Evolutionary conservation across 768 basidiomycete species (phyloP), one percentile per base, ranked within the genome.

Genomic region (Serpula lacrymans): DNA sequence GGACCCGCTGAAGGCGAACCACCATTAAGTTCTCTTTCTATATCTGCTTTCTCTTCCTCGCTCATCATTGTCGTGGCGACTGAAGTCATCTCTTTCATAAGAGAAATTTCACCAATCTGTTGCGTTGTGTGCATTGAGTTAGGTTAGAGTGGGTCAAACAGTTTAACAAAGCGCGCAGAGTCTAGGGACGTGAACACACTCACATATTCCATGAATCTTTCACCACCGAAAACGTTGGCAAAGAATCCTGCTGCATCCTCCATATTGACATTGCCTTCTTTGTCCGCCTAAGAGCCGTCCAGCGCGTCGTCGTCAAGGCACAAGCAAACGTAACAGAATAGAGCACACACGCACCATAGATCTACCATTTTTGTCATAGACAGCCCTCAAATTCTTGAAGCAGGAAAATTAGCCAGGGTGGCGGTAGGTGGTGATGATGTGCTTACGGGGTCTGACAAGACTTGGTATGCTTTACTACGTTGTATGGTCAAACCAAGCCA

Each of bases 361-460:
- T 64, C 88, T 90, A 31, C 96, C 96, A 69, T 95, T 85, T 70
- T 91, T 92, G 63, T 99, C 93, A 56, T 99, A 99, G 16, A 92
- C 86, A 0, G 80, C 78, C 32, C 95, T 80, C 31, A 86, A 62
- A 68, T 98, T 89, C 77, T 88, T n/a, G n/a, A n/a, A n/a, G n/a
- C n/a, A n/a, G n/a, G n/a, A n/a, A n/a, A n/a, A n/a, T n/a, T n/a
- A n/a, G n/a, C n/a, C n/a, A n/a, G n/a, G 39, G 26, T n/a, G n/a
- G n/a, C n/a, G n/a, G n/a, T n/a, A n/a, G n/a, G n/a, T n/a, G n/a
- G n/a, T n/a, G n/a, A 45, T 33, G 45, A 39, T 16, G 45, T 27
- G 63, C 82, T 51, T 62, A 89, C 88, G 49, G 87, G 64, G 64
- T 92, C 87, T 34, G 88, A 86, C 21, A 92, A 70, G 43, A 96